Conservation (phyloP, 768 basidiomycete species). For the Phallus indusiatus region DNA sequence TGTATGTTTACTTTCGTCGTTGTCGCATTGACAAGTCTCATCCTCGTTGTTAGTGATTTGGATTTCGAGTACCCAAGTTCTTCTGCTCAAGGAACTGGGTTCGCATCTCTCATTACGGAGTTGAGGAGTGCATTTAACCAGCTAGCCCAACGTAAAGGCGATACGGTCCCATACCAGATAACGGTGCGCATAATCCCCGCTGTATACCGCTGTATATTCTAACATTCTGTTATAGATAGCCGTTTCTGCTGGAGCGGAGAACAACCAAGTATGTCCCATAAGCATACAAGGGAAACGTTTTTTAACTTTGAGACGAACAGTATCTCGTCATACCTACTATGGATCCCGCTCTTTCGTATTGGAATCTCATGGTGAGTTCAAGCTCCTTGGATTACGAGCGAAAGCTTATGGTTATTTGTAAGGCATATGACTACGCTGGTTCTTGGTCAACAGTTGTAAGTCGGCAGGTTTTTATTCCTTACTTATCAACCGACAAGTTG, state of each 20-base stretch:
- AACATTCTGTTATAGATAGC: constrained; percentile 30
- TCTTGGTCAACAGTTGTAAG: constrained; percentile 56
- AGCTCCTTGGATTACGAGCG: neutral
- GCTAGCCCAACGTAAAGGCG: constrained; percentile 50
- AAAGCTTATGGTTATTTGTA: neutral
- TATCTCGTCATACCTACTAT: constrained; percentile 53
- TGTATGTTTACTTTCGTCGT: constrained; percentile 26
- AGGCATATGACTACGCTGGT: constrained; percentile 73
- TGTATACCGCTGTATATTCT: neutral
- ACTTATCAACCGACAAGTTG: neutral
- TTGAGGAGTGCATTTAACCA: constrained; percentile 54
- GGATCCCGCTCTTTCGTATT: constrained; percentile 57
- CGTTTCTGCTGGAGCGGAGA: constrained; percentile 50
- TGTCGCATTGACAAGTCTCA: neutral
- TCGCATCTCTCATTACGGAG: constrained; percentile 53
- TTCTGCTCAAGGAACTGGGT: constrained; percentile 50
- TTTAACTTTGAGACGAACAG: neutral
- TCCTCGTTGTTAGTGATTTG: constrained; percentile 40
- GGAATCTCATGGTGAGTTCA: constrained; percentile 66
- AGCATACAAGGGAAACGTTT: neutral
- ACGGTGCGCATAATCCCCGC: constrained; percentile 25
- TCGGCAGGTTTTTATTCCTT: neutral
- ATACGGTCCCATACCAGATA: constrained; percentile 47
- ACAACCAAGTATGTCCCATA: constrained; percentile 31
- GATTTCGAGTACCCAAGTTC: constrained; percentile 73